Percentiles rank a stretch among this genome's conserved stretches.
Evolutionary conservation across 2,329 filamentous ascomycete species (phyloP).

Genomic region (Cercospora sp.): DNA sequence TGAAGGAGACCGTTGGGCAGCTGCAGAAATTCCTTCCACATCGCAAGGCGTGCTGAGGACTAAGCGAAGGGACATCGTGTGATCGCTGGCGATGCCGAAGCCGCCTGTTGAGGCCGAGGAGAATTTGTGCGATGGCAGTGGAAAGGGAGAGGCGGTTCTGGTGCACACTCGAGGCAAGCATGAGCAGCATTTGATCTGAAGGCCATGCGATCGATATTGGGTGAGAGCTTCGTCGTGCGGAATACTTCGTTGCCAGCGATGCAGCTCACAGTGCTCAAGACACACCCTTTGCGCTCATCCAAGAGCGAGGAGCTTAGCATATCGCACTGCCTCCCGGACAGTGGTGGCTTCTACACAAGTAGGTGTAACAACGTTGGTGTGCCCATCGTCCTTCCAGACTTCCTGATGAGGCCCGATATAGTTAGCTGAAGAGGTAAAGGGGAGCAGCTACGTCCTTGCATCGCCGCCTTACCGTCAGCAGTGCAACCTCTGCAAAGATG

Average conservation of each 20-base stretch:
- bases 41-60: background rate
- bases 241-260: background rate
- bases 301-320: slow-evolving; percentile 24
- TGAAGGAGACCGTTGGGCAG: background rate
- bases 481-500: too few species aligned
- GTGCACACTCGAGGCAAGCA: background rate
- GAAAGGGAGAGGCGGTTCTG: background rate
- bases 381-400: background rate
- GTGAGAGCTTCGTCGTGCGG: background rate
- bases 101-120: background rate
- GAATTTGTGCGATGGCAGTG: background rate
- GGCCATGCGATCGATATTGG: background rate
- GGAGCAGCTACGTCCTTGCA: too few species aligned
- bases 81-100: background rate
- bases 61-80: background rate
- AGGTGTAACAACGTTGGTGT: background rate
- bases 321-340: slow-evolving; percentile 18
- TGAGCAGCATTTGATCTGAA: background rate
- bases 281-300: background rate
- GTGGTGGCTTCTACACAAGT: slow-evolving; percentile 19
- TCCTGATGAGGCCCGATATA: background rate
- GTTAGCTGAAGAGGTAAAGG: too few species aligned
- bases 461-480: too few species aligned
- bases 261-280: background rate
- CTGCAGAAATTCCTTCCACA: background rate